phyloP scores from a whole-genome alignment of 1,139 yeast species.

The Blastobotrys capitulatus region DNA sequence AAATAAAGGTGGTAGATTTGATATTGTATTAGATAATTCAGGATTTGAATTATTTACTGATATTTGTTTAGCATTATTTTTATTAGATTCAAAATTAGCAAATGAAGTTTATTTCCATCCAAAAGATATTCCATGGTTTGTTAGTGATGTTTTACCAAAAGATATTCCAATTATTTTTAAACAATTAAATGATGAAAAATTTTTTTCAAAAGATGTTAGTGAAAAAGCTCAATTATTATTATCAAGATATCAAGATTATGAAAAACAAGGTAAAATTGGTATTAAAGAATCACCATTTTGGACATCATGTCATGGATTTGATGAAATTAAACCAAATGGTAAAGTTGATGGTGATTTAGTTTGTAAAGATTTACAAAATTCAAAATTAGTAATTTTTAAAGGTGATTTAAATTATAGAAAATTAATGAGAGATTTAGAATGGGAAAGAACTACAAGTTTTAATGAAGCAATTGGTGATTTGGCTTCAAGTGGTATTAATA shows the following conservation, averaged over 20 bases:
- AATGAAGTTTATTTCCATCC: conserved; percentile 72
- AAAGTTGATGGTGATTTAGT: conserved; percentile 53
- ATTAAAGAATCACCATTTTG: conserved; percentile 72
- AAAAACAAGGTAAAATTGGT: conserved; percentile 44
- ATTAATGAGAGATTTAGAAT: conserved; percentile 79
- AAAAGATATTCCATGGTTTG: conserved; percentile 94
- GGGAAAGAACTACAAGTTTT: conserved; percentile 83
- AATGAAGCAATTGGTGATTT: conserved; percentile 62
- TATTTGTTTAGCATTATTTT: conserved; percentile 63
- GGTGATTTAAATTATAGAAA: conserved; percentile 97
- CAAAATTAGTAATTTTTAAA: conserved; percentile 75
- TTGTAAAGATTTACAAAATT: conserved; percentile 48
- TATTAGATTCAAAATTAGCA: conserved; percentile 65
- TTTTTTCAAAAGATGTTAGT: conserved; percentile 44
- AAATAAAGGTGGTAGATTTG: conserved; percentile 49
- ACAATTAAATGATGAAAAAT: conserved; percentile 48
- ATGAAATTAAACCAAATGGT: conserved; percentile 56
- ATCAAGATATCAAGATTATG: conserved; percentile 45
- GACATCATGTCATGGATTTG: conserved; percentile 70
- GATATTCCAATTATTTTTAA: conserved; percentile 60
- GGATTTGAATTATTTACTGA: conserved; percentile 95
- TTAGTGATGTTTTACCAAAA: conserved; percentile 84
- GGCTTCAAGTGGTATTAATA: conserved; percentile 51
- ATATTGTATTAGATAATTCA: conserved; percentile 86
- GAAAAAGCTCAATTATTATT: conserved; percentile 46